A percentile compares a stretch with the other conserved stretches of the same genome.
These are phyloP conservation scores for Podila minutissima DNA, from an alignment of 192 early-diverging fungal genomes.

Conservation along the genomic window DNA sequence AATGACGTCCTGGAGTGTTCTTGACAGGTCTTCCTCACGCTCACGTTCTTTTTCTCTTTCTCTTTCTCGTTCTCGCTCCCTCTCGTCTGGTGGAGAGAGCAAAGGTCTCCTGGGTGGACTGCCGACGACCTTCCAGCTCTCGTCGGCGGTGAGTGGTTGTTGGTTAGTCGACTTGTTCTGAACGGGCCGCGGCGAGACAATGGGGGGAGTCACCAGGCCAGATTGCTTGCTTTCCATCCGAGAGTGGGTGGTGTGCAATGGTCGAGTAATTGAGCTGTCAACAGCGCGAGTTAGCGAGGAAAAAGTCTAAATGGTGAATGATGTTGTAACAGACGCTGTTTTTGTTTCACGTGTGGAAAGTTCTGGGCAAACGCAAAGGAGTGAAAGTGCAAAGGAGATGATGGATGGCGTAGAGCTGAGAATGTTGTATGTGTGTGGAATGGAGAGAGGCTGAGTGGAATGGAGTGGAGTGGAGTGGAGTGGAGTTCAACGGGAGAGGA, in stretches of 20 bases:
- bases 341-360: background rate
- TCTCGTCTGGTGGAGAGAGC: slow-evolving; percentile 57
- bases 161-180: slow-evolving; percentile 16
- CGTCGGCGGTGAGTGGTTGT: slow-evolving; percentile 19
- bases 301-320: background rate
- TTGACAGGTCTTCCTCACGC: background rate
- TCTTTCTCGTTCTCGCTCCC: slow-evolving; percentile 8
- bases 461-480: background rate
- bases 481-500: background rate
- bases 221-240: slow-evolving; percentile 41
- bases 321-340: background rate
- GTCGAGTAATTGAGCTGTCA: background rate
- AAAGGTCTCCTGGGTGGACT: slow-evolving; percentile 67
- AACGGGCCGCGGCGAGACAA: slow-evolving; percentile 48
- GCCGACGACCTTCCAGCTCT: slow-evolving; percentile 69
- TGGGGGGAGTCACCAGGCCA: slow-evolving; percentile 42
- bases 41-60: slow-evolving; percentile 6
- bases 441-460: background rate
- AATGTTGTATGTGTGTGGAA: background rate
- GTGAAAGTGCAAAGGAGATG: background rate
- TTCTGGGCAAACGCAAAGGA: background rate
- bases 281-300: background rate
- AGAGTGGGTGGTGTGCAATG: background rate
- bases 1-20: background rate
- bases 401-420: background rate